These are phyloP conservation scores for Stromatinia cepivora DNA, from an alignment of 2,329 filamentous ascomycete genomes.

Conservation along the genomic window DNA sequence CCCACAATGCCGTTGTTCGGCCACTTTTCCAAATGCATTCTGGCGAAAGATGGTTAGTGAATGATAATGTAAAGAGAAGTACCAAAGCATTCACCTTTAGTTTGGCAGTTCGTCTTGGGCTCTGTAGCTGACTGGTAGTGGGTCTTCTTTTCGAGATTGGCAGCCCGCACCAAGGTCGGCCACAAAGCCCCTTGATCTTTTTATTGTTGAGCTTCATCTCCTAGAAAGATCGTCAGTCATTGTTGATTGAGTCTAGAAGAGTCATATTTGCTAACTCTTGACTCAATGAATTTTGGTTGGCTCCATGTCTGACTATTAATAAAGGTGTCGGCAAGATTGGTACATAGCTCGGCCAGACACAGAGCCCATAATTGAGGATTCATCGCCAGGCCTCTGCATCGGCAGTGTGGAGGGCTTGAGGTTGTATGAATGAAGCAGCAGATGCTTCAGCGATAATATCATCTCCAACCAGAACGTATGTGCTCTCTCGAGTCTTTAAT, in stretches of 20 bases:
- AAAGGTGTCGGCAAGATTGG: neutral
- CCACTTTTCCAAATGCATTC: no score
- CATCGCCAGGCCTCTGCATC: neutral
- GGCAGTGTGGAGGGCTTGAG: neutral
- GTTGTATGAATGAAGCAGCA: neutral
- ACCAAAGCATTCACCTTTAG: neutral
- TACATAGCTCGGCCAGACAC: neutral
- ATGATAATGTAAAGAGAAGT: neutral
- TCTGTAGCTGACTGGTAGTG: neutral
- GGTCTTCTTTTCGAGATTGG: neutral
- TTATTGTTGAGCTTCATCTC: neutral
- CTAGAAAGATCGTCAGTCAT: neutral
- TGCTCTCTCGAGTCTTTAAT: neutral
- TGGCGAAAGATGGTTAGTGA: neutral
- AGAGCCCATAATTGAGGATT: conserved; percentile 2
- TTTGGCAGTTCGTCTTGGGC: no score
- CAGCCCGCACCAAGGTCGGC: neutral
- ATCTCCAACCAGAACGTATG: neutral
- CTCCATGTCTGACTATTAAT: neutral
- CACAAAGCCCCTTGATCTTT: neutral
- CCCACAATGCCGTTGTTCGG: no score
- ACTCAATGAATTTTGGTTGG: neutral
- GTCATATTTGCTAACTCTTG: neutral
- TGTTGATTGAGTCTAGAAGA: neutral
- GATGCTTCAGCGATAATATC: neutral